These are phyloP conservation scores for Aureobasidium sp. DNA, from an alignment of 2,329 filamentous ascomycete genomes.

Conservation along the genomic window DNA sequence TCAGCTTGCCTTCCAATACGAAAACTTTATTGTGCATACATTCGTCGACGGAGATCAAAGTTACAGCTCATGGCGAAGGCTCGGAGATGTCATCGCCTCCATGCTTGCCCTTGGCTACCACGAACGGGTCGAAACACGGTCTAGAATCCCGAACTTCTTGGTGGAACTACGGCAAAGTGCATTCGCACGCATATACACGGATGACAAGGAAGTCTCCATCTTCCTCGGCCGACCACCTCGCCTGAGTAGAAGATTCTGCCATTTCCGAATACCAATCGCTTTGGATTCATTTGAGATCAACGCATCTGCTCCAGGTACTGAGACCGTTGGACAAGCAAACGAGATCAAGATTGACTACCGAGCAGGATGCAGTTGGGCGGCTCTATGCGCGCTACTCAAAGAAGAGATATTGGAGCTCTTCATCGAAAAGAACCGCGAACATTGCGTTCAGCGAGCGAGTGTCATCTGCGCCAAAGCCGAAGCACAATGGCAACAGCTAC, in stretches of 20 bases:
- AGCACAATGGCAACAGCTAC: conserved; percentile 22
- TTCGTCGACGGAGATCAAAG: conserved; percentile 38
- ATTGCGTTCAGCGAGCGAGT: conserved; percentile 14
- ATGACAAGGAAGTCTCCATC: conserved; percentile 40
- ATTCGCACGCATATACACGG: conserved; percentile 37
- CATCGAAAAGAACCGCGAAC: conserved; percentile 15
- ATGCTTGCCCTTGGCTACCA: conserved; percentile 42
- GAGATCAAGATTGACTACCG: conserved; percentile 21
- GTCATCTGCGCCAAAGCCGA: conserved; percentile 16
- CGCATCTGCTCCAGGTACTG: neutral
- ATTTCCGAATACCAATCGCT: conserved; percentile 19
- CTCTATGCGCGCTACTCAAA: conserved; percentile 25
- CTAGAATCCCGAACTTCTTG: conserved; percentile 31
- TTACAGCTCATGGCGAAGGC: conserved; percentile 40
- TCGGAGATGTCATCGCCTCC: conserved; percentile 39
- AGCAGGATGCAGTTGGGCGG: conserved; percentile 25
- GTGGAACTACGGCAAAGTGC: conserved; percentile 31
- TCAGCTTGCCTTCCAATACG: conserved; percentile 38
- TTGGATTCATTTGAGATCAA: neutral
- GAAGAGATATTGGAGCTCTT: conserved; percentile 28
- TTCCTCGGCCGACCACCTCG: conserved; percentile 44
- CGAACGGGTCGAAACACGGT: conserved; percentile 28
- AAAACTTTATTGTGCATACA: conserved; percentile 39
- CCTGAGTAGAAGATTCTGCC: conserved; percentile 36
- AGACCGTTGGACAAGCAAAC: neutral